Evolutionary conservation across 768 basidiomycete genomes (phyloP), one percentile per base, ranked within the genome.

Genomic region (Termitomyces titanicus): DNA sequence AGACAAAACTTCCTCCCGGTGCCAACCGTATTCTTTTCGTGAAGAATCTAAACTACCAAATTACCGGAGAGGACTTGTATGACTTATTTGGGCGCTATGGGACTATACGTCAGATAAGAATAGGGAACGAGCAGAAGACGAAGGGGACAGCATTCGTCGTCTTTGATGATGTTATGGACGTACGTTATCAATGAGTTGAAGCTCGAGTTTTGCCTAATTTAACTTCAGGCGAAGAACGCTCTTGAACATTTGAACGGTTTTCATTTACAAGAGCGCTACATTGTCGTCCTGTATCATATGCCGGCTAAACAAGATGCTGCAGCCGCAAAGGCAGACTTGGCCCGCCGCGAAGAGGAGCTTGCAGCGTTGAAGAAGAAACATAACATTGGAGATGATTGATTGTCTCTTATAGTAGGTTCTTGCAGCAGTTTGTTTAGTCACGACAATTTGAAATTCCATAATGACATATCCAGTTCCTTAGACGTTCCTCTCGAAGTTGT

Each of bases 21-120:
- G 93, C 92, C 17, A 94, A 94, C 67, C 84, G 93, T 44, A 92
- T 96, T 52, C 81, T 96, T 40, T 96, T 94, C 64, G 91, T 94
- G 25, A 95, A 95, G 72, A 96, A 96, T 66, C 73, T 96, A 51
- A 93, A 90, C 71, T 95, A 94, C 73, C 86, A 86, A 70, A 94
- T 94, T 61, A 93, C 86, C 31, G 94, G 94, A 51, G 90, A 94
- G 58, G 94, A 98, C 71, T 71, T 98, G 63, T 98, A 98, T 70
- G 96, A 98, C 74, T 78, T 98, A 59, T 98, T 99, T 64, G 96
- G 94, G 53, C 91, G 94, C 60, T 99, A 98, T 74, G 96, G 96
- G 45, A 91, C 91, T 64, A 91, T 99, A 63, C 86, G 96, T 47
- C 96, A 99, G 72, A 87, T 99, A 59, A 84, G 96, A 59, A 85